Evolutionary conservation across 2,329 filamentous ascomycete genomes (phyloP).

Genomic region (Diplodia seriata): DNA sequence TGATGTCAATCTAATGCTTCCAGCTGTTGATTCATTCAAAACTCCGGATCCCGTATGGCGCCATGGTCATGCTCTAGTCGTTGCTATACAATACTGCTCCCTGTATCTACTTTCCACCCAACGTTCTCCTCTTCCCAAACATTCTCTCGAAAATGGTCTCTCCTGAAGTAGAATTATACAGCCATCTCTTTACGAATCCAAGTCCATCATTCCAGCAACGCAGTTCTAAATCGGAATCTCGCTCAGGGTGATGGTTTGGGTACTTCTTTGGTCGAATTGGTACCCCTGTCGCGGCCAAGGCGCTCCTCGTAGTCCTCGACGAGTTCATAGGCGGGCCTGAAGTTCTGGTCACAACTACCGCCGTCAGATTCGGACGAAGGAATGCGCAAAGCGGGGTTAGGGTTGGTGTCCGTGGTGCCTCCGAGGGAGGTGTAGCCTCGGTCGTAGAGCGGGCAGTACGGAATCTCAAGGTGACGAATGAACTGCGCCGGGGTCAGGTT

Average conservation of each 20-base stretch:
- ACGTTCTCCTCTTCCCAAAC: background rate
- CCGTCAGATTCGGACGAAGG: conserved; percentile 35
- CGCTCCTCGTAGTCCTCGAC: conserved; percentile 51
- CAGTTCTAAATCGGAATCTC: too few species aligned
- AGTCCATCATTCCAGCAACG: background rate
- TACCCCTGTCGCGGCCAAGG: conserved; percentile 44
- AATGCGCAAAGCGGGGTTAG: conserved; percentile 71
- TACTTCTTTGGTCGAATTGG: background rate
- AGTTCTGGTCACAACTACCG: conserved; percentile 37
- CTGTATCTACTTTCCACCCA: background rate
- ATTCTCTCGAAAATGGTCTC: background rate
- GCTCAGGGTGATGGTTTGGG: conserved; percentile 13
- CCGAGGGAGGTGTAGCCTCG: conserved; percentile 91
- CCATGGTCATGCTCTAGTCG: conserved; percentile 21
- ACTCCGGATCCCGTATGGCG: conserved; percentile 10
- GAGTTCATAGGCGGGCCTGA: conserved; percentile 50
- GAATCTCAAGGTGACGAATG: conserved; percentile 77
- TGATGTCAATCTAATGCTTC: background rate
- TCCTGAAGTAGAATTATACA: background rate
- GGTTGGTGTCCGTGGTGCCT: conserved; percentile 84
- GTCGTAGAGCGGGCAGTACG: conserved; percentile 89
- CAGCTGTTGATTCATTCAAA: conserved; percentile 20
- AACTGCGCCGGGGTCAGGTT: conserved; percentile 54
- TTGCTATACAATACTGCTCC: conserved; percentile 14
- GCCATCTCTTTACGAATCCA: background rate